Base-by-base conservation (phyloP, 371 early-diverging fungal genomes). In the Mucor sp. region DNA sequence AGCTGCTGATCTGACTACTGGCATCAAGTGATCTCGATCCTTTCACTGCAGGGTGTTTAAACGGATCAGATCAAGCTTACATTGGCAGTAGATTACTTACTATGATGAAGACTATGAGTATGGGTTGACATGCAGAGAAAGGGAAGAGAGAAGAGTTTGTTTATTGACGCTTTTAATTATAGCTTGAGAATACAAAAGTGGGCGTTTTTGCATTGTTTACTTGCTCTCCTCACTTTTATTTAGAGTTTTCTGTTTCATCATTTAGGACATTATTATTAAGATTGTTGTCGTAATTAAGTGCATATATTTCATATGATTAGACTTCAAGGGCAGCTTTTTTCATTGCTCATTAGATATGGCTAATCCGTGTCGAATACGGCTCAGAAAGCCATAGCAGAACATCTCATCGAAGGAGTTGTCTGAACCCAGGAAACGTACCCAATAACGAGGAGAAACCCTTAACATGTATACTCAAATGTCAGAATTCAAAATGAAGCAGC, bases 21-120 rank as follows among this genome's bases (percentile, higher is more conserved):
- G 65, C 58, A 47, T 65, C 59, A 15, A 65, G 58, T 19, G 65
- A 58, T 30, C 65, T 48, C 4, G 65, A 65, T 35, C 65, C 65
- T 47, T 65, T 65, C 21, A 65, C 65, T 65, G 30, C 11, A 58
- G 25, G 48, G 7, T 12, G 19, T 48, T 47, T 33, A 5, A 21
- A 21, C 32, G 0, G 30, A 58, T 35, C 19, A 33, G 35, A 30
- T 37, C 17, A 21, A 14, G 23, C 15, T 0, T 28, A 12, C 6
- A 9, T 35, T 35, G 15, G 27, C 30, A 28, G n/a, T 14, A 55
- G 19, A 57, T 3, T 17, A 41, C 57, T 57, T 39, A 59, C 59
- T 33, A 19, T 59, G 59, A 59, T 59, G 59, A 37, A 59, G 59
- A 25, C 33, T 59, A 39, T 59, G 57, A 8, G 11, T 27, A 2